Conservation (phyloP, 805 yeast genomes). For the Sungouiella thailandica region DNA sequence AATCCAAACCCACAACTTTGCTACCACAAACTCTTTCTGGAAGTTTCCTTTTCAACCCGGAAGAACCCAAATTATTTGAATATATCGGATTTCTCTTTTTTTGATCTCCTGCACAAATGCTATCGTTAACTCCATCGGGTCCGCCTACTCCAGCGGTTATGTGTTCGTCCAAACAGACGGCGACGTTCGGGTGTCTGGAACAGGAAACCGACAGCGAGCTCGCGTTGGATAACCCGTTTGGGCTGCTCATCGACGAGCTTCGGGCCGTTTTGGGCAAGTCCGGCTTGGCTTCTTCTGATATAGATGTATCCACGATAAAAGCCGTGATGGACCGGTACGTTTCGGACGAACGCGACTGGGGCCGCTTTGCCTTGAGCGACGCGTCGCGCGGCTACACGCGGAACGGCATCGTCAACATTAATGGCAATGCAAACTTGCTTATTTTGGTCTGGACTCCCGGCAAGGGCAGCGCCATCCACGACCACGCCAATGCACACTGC, state of each 20-base stretch:
- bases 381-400: conserved; percentile 47
- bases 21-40: no score
- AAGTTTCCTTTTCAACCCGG: no score
- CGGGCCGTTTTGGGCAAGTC: conserved; percentile 23
- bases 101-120: no score
- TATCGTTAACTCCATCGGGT: no score
- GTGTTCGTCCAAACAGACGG: conserved; percentile 2
- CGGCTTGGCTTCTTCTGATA: conserved; percentile 41
- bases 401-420: conserved; percentile 72
- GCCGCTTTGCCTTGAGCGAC: conserved; percentile 51
- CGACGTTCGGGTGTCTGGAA: conserved; percentile 15
- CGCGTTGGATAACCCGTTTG: conserved; percentile 13
- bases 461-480: conserved; percentile 60
- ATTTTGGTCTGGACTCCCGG: conserved; percentile 70
- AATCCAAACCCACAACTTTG: no score
- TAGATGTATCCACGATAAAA: conserved; percentile 46
- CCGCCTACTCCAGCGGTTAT: neutral
- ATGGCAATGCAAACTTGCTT: conserved; percentile 63
- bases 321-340: conserved; percentile 43
- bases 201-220: conserved; percentile 14
- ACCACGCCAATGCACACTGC: conserved; percentile 75
- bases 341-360: conserved; percentile 53
- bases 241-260: conserved; percentile 23
- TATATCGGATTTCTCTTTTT: no score
- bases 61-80: no score